Base-by-base conservation (phyloP, 2,329 filamentous ascomycete species). In the Botrytis aclada region DNA sequence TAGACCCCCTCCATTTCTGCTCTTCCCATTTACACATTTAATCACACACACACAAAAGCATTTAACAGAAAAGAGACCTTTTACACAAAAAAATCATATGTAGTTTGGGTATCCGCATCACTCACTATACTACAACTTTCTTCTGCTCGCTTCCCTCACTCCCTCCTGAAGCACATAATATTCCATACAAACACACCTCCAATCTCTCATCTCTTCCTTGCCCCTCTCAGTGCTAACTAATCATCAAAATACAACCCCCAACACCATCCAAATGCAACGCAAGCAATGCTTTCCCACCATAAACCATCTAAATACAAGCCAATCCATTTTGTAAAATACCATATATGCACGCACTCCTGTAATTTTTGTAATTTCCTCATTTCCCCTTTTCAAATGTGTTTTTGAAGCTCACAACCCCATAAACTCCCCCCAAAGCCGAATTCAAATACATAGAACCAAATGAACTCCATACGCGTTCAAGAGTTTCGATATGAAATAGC, bases 301-400 rank as follows among this genome's bases (percentile, higher is more conserved):
- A 22, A 29, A 41, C 37, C 39, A 14, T 63, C 61, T 43, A 63
- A 43, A 63, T 63, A 63, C 39, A 43, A 64, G 5, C 34, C 32
- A 39, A 37, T 14, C 61, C 61, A 32, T 64, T 64, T 64, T 43
- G 39, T 64, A 64, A 64, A 32, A 32, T 45, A 64, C 61, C 61
- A 64, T 45, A 64, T 45, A 32, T 45, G n/a, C 61, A 64, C 39
- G 29, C 61, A 22, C 18, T 29, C 3, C 39, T 18, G 9, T 45
- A 22, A 29, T 45, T 45, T 64, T 64, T 64, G 14, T 18, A 25
- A 29, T 29, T 56, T 56, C 51, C 51, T 29, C 4, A 45, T 64
- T 64, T 45, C 61, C 39, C 18, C 22, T 45, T 39, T 32, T 64
- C 61, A 64, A 32, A 22, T 45, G 8, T 39, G 0, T 41, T 41